Percentiles rank a stretch among this genome's conserved stretches.
phyloP scores from a whole-genome alignment of 805 yeast genomes.

The Cyberlindnera xishuangbannaensis region DNA sequence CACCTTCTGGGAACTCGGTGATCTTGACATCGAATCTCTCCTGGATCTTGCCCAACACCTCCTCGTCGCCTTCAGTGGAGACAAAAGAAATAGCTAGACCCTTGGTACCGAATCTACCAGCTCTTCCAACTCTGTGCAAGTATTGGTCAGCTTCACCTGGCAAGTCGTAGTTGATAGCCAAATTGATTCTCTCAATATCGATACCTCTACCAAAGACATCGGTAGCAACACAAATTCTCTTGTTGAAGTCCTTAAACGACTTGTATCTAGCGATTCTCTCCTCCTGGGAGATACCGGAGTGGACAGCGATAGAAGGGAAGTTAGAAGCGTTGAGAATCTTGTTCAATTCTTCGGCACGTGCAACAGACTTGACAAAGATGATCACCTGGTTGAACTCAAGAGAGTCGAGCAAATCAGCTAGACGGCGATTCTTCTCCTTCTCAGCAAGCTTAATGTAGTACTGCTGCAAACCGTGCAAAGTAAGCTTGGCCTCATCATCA shows the following conservation, averaged over 20 bases:
- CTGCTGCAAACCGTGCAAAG: conserved; percentile 97
- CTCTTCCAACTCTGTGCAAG: conserved; percentile 99
- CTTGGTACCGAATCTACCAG: conserved; percentile 99
- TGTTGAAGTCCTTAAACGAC: conserved; percentile 95
- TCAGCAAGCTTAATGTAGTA: conserved; percentile 87
- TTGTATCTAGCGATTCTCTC: conserved; percentile 97
- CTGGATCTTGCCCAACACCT: conserved; percentile 86
- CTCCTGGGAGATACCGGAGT: conserved; percentile 92
- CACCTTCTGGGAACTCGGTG: conserved; percentile 94
- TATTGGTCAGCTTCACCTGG: conserved; percentile 97
- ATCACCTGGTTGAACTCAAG: conserved; percentile 98
- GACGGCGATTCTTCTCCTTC: conserved; percentile 86
- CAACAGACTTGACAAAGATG: conserved; percentile 87
- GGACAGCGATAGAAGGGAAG: conserved; percentile 97
- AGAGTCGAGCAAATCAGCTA: conserved; percentile 87
- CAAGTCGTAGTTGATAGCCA: conserved; percentile 96
- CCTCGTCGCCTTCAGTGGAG: conserved; percentile 79
- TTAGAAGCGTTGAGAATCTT: conserved; percentile 83
- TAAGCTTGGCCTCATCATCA: conserved; percentile 95
- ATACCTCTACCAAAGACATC: conserved; percentile 99
- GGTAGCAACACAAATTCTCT: conserved; percentile 97
- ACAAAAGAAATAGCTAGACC: conserved; percentile 95
- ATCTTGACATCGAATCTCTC: conserved; percentile 96
- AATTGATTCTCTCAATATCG: conserved; percentile 96
- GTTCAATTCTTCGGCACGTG: conserved; percentile 89